These are phyloP conservation scores for Ceriops tagal DNA, from an alignment of 345 rosid genomes.

Conservation along the genomic window DNA sequence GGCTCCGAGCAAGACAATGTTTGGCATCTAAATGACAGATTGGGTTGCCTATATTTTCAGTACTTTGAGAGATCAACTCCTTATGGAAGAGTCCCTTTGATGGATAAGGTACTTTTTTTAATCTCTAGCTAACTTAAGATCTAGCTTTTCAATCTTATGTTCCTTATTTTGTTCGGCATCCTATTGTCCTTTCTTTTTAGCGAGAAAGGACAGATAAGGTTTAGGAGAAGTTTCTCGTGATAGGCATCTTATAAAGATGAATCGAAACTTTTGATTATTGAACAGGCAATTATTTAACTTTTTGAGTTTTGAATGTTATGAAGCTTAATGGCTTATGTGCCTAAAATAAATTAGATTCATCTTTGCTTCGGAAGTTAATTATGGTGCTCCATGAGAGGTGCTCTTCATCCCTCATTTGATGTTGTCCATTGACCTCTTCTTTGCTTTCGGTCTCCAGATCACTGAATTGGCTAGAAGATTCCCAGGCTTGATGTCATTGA, in stretches of 20 bases:
- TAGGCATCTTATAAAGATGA: constrained; percentile 40
- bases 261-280: constrained; percentile 35
- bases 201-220: neutral
- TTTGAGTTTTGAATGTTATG: neutral
- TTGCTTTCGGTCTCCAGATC: constrained; percentile 31
- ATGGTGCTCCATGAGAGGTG: constrained; percentile 17
- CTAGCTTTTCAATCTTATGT: constrained; percentile 2
- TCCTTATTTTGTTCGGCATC: neutral
- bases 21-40: constrained; percentile 31
- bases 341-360: constrained; percentile 12
- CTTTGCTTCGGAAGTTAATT: constrained; percentile 10
- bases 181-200: neutral
- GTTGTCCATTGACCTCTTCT: constrained; percentile 15
- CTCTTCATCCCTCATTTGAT: constrained; percentile 11
- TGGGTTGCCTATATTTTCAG: constrained; percentile 53
- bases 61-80: constrained; percentile 63
- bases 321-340: neutral
- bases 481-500: constrained; percentile 47
- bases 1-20: constrained; percentile 41
- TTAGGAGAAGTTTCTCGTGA: constrained; percentile 21
- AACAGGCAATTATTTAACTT: constrained; percentile 13
- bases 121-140: neutral
- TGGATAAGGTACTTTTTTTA: constrained; percentile 43
- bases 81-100: constrained; percentile 56
- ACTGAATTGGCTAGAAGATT: constrained; percentile 41